Evolutionary conservation across 306 rosid genomes (phyloP).

Genomic region (Ziziphus jujuba): DNA sequence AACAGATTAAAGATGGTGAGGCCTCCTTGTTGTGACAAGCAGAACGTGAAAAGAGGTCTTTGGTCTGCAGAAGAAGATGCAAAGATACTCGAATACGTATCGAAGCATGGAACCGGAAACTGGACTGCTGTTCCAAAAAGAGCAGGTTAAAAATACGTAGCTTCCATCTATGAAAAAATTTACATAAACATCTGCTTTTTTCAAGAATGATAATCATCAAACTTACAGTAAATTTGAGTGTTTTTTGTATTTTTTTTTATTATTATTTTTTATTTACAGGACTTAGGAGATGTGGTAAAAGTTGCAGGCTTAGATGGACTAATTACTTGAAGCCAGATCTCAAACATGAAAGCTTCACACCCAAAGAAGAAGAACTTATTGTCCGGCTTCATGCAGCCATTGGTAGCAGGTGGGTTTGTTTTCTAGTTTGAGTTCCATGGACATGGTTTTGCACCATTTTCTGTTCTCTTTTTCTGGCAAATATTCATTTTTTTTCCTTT

Average conservation of each 20-base stretch:
- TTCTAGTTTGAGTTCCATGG: too few species aligned
- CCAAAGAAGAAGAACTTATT: constrained; percentile 82
- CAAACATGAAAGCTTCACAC: constrained; percentile 63
- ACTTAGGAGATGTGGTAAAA: constrained; percentile 72
- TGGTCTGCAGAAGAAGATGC: constrained; percentile 67
- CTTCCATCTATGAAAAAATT: background rate
- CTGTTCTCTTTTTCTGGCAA: too few species aligned
- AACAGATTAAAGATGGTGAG: constrained; percentile 53
- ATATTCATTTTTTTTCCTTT: too few species aligned
- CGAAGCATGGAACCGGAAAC: constrained; percentile 56
- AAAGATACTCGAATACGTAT: constrained; percentile 50
- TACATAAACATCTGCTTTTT: background rate
- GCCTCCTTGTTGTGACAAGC: constrained; percentile 55
- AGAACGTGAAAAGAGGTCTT: constrained; percentile 45
- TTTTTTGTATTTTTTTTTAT: constrained; percentile 8
- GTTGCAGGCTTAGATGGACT: constrained; percentile 69
- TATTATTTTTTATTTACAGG: too few species aligned
- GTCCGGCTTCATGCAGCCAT: constrained; percentile 93
- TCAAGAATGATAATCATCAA: background rate
- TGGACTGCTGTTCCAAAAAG: constrained; percentile 68
- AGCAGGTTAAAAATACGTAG: constrained; percentile 42
- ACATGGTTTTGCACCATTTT: too few species aligned
- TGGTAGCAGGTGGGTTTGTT: constrained; percentile 73
- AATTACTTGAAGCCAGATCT: constrained; percentile 58
- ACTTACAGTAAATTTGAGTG: background rate